These are phyloP conservation scores for Geotrichum phurueaensis DNA, from an alignment of 1,139 yeast species.

Conservation along the genomic window DNA sequence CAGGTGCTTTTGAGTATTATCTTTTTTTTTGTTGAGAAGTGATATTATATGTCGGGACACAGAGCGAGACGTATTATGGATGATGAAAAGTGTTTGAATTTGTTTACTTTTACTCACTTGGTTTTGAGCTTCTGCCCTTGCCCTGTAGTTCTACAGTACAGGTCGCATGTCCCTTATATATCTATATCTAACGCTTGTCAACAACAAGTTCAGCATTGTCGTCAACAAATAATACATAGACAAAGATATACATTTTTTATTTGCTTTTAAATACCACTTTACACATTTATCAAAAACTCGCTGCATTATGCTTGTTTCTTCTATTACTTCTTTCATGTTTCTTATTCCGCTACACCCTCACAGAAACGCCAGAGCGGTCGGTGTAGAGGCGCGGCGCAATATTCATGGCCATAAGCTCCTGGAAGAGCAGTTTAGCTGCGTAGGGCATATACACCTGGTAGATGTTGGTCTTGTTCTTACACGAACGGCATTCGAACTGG, in stretches of 20 bases:
- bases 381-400: conserved; percentile 48
- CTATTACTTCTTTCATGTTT: background rate
- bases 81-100: no score
- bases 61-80: no score
- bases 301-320: conserved; percentile 1
- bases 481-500: conserved; percentile 96
- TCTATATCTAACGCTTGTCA: background rate
- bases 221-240: background rate
- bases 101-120: no score
- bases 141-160: background rate
- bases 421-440: conserved; percentile 94
- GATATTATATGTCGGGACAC: no score
- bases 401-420: conserved; percentile 98
- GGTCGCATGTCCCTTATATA: background rate
- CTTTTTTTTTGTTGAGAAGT: no score
- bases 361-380: conserved; percentile 38
- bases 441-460: conserved; percentile 96
- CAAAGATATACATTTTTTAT: no score
- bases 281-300: background rate
- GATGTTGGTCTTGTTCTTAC: conserved; percentile 96
- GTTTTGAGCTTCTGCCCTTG: background rate
- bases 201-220: background rate
- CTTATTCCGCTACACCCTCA: conserved; percentile 25
- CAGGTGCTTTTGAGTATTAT: no score
- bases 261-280: background rate